Base-by-base conservation (phyloP, 495 filamentous ascomycete genomes). In the Trichoderma reesei region DNA sequence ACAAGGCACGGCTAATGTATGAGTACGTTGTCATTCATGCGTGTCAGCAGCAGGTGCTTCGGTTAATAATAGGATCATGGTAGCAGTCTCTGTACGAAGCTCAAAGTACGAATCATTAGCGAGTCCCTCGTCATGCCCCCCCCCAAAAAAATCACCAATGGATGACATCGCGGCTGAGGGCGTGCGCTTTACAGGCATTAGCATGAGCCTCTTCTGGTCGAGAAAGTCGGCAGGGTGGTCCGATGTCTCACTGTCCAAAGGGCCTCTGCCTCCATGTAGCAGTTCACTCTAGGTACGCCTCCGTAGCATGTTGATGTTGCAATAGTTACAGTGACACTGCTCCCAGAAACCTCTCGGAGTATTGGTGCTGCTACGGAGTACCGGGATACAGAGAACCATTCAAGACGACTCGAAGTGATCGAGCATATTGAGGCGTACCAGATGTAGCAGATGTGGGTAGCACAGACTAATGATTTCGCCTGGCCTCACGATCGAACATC, bases 191-290 rank as follows among this genome's bases (percentile, higher is more conserved):
- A 44, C 8, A 48, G n/a, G n/a, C 8, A n/a, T 5, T 16, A 26
- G 16, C 5, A 20, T 48, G 44, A 4, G 44, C 44, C 44, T 18
- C 20, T 46, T 18, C 44, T 56, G 26, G 31, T 56, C 8, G 51
- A 8, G 3, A 10, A 26, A 11, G 8, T 11, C 13, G 1, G 20
- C 20, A 26, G 11, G 34, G 51, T 56, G 51, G 51, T 31, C 51
- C 34, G 51, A 56, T 56, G 51, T 64, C 62, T 65, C 51, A 68
- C 64, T 59, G 39, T 63, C 62, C 41, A 41, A 63, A 60, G 46
- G 44, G 41, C 62, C 51, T 56, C 10, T n/a, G 51, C 10, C 34
- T 48, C n/a, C n/a, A n/a, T n/a, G n/a, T n/a, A n/a, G n/a, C n/a
- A n/a, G n/a, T n/a, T n/a, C n/a, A n/a, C n/a, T n/a, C n/a, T n/a